These are phyloP conservation scores for Mortierella sp. DNA, from an alignment of 371 early-diverging fungal species.

Conservation along the genomic window DNA sequence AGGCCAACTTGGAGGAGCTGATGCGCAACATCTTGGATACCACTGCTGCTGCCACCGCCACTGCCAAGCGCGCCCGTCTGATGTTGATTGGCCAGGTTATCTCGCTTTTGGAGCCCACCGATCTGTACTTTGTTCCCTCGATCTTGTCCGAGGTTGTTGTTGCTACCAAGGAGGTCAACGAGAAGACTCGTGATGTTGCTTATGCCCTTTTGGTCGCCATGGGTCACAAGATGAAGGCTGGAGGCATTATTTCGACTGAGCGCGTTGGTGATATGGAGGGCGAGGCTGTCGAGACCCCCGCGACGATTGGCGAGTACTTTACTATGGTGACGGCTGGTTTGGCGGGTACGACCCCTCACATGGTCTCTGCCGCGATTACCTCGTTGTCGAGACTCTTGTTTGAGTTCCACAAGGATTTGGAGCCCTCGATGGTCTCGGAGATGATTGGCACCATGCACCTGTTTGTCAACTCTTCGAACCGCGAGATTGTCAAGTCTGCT, in stretches of 20 bases:
- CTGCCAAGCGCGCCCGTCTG: constrained; percentile 81
- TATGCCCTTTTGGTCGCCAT: constrained; percentile 90
- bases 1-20: constrained; percentile 62
- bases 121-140: constrained; percentile 88
- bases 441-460: constrained; percentile 78
- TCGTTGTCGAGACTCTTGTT: constrained; percentile 89
- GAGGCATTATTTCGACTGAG: constrained; percentile 72
- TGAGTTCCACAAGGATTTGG: constrained; percentile 85
- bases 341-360: constrained; percentile 90
- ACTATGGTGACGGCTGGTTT: constrained; percentile 96
- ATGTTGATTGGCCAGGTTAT: constrained; percentile 68
- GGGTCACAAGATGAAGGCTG: constrained; percentile 89
- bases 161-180: constrained; percentile 93
- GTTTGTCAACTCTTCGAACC: constrained; percentile 83
- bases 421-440: constrained; percentile 71
- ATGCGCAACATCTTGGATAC: constrained; percentile 67
- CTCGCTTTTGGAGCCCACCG: constrained; percentile 66
- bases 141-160: constrained; percentile 92
- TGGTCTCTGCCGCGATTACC: constrained; percentile 94
- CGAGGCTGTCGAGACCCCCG: constrained; percentile 64
- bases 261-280: constrained; percentile 71
- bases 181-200: constrained; percentile 87
- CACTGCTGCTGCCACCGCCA: constrained; percentile 65
- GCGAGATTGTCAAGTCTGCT: constrained; percentile 93
- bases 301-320: constrained; percentile 74